Evolutionary conservation across 495 filamentous ascomycete species (phyloP).

Genomic region (Sporormia fimetaria): DNA sequence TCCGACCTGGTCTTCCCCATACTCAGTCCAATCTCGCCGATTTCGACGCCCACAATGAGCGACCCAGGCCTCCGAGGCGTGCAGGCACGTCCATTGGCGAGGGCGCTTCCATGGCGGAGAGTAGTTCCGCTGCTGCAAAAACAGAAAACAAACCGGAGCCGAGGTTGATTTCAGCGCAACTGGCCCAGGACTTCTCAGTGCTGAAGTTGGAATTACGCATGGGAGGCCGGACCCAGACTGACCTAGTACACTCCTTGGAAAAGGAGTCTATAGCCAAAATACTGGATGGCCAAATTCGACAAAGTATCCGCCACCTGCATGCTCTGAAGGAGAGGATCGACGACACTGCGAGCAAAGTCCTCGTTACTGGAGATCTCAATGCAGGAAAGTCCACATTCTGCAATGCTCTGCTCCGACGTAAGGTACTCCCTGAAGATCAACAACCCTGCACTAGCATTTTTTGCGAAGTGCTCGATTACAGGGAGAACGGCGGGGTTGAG

Average conservation of each 20-base stretch:
- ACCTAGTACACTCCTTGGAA: conserved; percentile 93
- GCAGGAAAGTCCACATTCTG: conserved; percentile 98
- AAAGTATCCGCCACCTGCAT: conserved; percentile 81
- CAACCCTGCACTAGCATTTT: conserved; percentile 99
- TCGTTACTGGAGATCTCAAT: conserved; percentile 95
- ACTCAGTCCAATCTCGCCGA: conserved; percentile 30
- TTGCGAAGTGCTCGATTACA: conserved; percentile 87
- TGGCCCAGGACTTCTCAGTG: conserved; percentile 90
- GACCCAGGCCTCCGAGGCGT: conserved; percentile 48
- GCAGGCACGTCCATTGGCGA: conserved; percentile 61
- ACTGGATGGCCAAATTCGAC: conserved; percentile 84
- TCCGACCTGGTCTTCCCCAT: conserved; percentile 32
- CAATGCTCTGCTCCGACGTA: conserved; percentile 84
- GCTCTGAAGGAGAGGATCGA: conserved; percentile 86
- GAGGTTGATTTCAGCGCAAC: conserved; percentile 78
- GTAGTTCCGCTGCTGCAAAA: conserved; percentile 54
- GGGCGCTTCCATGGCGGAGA: conserved; percentile 48
- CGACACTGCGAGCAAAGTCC: conserved; percentile 92
- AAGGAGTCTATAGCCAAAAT: conserved; percentile 81
- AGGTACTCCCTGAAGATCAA: conserved; percentile 90
- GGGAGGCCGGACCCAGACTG: conserved; percentile 69
- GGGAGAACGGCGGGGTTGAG: conserved; percentile 81
- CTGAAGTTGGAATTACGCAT: conserved; percentile 90
- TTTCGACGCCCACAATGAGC: conserved; percentile 33
- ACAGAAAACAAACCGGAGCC: conserved; percentile 48